A percentile compares a stretch with the other conserved stretches of the same genome.
Evolutionary conservation across 2,329 filamentous ascomycete genomes (phyloP).

Genomic region (Harringtonia lauricola): DNA sequence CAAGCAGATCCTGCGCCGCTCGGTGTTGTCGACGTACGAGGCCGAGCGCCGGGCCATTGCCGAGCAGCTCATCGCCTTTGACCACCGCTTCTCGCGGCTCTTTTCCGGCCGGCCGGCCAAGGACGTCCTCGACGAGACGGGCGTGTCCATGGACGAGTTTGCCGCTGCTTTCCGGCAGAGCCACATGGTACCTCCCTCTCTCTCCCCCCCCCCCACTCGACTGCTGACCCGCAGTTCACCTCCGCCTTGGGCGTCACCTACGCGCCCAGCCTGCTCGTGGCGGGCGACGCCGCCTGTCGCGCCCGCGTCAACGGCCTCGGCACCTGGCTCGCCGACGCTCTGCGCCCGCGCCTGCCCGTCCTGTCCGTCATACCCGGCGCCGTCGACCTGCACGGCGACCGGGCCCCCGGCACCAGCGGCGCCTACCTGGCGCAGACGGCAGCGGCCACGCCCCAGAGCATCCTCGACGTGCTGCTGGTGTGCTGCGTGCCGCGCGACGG

Average conservation of each 20-base stretch:
- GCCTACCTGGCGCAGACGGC: conserved; percentile 7
- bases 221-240: conserved; percentile 5
- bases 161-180: conserved; percentile 2
- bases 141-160: conserved; percentile 46
- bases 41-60: conserved; percentile 42
- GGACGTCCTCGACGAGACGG: conserved; percentile 43
- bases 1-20: conserved; percentile 19
- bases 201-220: too few relatives aligned
- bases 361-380: conserved; percentile 20
- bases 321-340: conserved; percentile 24
- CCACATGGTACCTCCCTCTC: conserved; percentile 4
- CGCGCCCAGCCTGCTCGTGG: conserved; percentile 4
- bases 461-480: conserved; percentile 47
- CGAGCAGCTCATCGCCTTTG: conserved; percentile 46
- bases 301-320: conserved; percentile 33
- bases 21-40: conserved; percentile 30
- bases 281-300: background rate
- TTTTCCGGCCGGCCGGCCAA: conserved; percentile 40
- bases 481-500: conserved; percentile 35
- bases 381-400: conserved; percentile 11
- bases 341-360: conserved; percentile 22
- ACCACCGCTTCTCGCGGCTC: conserved; percentile 34
- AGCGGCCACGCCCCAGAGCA: too few relatives aligned
- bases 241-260: conserved; percentile 1
- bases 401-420: background rate